Conservation (phyloP, 2,329 filamentous ascomycete species). For the Diaporthe australafricana region DNA sequence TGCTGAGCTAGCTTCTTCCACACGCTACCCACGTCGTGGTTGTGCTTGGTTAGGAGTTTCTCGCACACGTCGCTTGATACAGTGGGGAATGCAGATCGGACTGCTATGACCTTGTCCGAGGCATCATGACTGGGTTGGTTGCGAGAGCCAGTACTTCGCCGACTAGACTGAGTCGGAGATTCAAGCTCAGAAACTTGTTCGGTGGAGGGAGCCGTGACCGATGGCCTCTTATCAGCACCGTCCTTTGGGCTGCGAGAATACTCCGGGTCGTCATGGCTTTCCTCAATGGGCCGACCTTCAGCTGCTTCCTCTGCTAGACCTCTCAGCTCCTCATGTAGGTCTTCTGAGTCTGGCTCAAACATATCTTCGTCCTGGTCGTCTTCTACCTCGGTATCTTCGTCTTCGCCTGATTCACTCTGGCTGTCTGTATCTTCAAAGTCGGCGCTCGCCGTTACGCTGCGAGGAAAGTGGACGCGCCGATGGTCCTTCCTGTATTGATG, state of each 20-base stretch:
- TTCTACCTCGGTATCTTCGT: slow-evolving; percentile 39
- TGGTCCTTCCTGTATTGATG: background rate
- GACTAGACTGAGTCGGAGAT: background rate
- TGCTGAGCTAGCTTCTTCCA: slow-evolving; percentile 51
- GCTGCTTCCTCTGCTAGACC: slow-evolving; percentile 41
- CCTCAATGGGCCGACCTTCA: slow-evolving; percentile 34
- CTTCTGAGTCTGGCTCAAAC: slow-evolving; percentile 39
- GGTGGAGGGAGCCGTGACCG: background rate
- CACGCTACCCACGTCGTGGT: slow-evolving; percentile 50
- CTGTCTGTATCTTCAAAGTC: slow-evolving; percentile 42
- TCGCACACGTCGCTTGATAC: slow-evolving; percentile 51
- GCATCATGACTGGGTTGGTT: slow-evolving; percentile 21
- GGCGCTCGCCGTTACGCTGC: background rate
- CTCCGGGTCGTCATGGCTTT: background rate
- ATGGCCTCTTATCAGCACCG: slow-evolving; percentile 44
- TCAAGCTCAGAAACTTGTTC: slow-evolving; percentile 6
- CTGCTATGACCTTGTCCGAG: slow-evolving; percentile 36
- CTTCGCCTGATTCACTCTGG: slow-evolving; percentile 40
- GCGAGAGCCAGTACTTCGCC: background rate
- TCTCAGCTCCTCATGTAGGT: slow-evolving; percentile 52
- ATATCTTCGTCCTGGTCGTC: slow-evolving; percentile 37
- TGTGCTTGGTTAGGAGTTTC: slow-evolving; percentile 48
- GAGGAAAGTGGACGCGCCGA: slow-evolving; percentile 35
- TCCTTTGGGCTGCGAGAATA: slow-evolving; percentile 40
- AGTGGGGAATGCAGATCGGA: slow-evolving; percentile 56